These are phyloP conservation scores for Hanseniaspora singularis DNA, from an alignment of 805 yeast genomes.

Conservation along the genomic window DNA sequence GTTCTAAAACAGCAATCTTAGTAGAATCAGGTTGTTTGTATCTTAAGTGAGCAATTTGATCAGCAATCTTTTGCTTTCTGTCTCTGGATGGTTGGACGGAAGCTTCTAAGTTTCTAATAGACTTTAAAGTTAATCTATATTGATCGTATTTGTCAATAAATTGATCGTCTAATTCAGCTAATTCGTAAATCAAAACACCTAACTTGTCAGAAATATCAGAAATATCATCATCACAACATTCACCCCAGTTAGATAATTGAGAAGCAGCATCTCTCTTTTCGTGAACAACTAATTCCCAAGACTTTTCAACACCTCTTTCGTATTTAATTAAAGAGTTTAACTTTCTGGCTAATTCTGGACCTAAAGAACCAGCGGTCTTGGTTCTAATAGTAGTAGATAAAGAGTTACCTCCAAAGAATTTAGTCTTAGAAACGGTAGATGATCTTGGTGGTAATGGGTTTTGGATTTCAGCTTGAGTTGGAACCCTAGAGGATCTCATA, in stretches of 20 bases:
- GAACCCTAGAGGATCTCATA: slow-evolving; percentile 76
- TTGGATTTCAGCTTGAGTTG: slow-evolving; percentile 90
- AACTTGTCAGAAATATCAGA: slow-evolving; percentile 77
- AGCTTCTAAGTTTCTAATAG: slow-evolving; percentile 73
- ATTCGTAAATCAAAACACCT: slow-evolving; percentile 70
- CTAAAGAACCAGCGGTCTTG: slow-evolving; percentile 64
- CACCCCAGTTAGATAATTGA: slow-evolving; percentile 79
- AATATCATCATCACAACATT: slow-evolving; percentile 73
- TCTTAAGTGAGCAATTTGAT: slow-evolving; percentile 70
- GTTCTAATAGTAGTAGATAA: slow-evolving; percentile 48
- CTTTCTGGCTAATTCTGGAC: slow-evolving; percentile 69
- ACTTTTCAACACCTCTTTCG: slow-evolving; percentile 71
- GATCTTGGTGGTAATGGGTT: slow-evolving; percentile 86
- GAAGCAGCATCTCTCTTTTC: slow-evolving; percentile 75
- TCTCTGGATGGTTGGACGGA: slow-evolving; percentile 83
- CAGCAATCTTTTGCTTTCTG: slow-evolving; percentile 74
- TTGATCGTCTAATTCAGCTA: slow-evolving; percentile 79
- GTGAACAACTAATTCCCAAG: slow-evolving; percentile 62
- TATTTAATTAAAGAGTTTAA: slow-evolving; percentile 63
- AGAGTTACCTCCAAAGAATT: slow-evolving; percentile 78
- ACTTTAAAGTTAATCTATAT: slow-evolving; percentile 69
- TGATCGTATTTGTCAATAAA: slow-evolving; percentile 78
- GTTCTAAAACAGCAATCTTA: slow-evolving; percentile 69
- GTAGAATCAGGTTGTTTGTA: slow-evolving; percentile 77
- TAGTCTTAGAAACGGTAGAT: slow-evolving; percentile 68